A percentile compares a stretch with the other conserved stretches of the same genome.
These are phyloP conservation scores for Infundibulicybe gibba DNA, from an alignment of 768 basidiomycete species.

Conservation along the genomic window DNA sequence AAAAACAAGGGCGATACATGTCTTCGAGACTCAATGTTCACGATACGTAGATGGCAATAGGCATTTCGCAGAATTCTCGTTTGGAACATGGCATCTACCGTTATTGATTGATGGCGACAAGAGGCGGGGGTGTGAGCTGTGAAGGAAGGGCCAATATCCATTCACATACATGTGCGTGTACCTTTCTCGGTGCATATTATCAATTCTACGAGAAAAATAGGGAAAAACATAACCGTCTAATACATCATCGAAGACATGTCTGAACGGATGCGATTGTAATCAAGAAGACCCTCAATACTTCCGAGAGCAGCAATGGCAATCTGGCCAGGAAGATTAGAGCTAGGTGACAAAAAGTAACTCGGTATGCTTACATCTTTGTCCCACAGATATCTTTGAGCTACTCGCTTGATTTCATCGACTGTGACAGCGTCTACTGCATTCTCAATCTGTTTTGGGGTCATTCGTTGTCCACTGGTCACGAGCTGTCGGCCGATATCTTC, in stretches of 20 bases:
- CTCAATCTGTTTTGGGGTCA: constrained; percentile 94
- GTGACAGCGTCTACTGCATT: constrained; percentile 87
- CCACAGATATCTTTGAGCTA: constrained; percentile 96
- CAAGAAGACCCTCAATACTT: constrained; percentile 85
- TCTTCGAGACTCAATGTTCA: too few species aligned
- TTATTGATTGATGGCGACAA: too few species aligned
- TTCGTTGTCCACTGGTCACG: constrained; percentile 86
- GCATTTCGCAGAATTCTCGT: too few species aligned
- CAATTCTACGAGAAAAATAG: too few species aligned
- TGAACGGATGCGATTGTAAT: constrained; percentile 87
- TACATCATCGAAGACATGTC: constrained; percentile 81
- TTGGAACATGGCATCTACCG: too few species aligned
- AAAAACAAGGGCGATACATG: too few species aligned
- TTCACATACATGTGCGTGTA: too few species aligned
- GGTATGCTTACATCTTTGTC: constrained; percentile 77
- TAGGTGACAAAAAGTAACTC: neutral
- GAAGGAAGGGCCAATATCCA: too few species aligned
- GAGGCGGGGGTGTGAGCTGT: too few species aligned
- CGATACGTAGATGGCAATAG: too few species aligned
- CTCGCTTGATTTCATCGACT: constrained; percentile 85
- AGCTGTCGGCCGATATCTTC: constrained; percentile 99
- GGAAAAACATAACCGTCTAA: constrained; percentile 33
- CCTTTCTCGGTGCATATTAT: neutral
- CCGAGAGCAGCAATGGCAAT: constrained; percentile 88
- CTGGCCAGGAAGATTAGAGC: constrained; percentile 30